Evolutionary conservation across 345 rosid species (phyloP).

Genomic region (Combretum micranthum): DNA sequence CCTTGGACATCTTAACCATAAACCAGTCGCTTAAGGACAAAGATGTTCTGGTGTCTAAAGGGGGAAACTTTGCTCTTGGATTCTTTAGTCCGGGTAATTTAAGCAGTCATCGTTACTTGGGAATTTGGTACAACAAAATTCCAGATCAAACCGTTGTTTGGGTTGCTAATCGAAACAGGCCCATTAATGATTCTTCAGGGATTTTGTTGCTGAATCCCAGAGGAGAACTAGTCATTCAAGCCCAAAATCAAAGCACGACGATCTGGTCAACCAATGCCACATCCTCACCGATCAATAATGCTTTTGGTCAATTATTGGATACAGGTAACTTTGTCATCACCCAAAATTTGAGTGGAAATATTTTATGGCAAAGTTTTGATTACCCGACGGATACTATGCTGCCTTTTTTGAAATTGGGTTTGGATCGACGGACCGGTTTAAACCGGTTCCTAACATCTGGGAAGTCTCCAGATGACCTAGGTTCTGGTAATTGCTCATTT

Average conservation of each 20-base stretch:
- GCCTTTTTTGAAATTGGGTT: slow-evolving; percentile 14
- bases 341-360: not conserved
- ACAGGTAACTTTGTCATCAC: slow-evolving; percentile 21
- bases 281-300: not conserved
- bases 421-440: slow-evolving; percentile 11
- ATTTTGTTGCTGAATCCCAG: not conserved
- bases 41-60: slow-evolving; percentile 10
- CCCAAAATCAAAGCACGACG: not conserved
- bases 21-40: slow-evolving; percentile 3
- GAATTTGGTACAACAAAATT: slow-evolving; percentile 17
- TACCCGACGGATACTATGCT: slow-evolving; percentile 17
- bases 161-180: slow-evolving; percentile 21
- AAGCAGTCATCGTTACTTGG: slow-evolving; percentile 14
- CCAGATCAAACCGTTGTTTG: slow-evolving; percentile 14
- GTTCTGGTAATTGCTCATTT: slow-evolving; percentile 1
- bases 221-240: slow-evolving; percentile 15
- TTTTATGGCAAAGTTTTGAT: slow-evolving; percentile 32
- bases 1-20: slow-evolving; percentile 4
- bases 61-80: slow-evolving; percentile 13
- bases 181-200: slow-evolving; percentile 13
- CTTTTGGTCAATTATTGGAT: slow-evolving; percentile 17
- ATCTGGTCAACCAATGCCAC: slow-evolving; percentile 18
- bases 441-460: slow-evolving; percentile 12
- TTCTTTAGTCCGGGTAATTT: slow-evolving; percentile 21
- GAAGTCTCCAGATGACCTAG: slow-evolving; percentile 20